Evolutionary conservation across 2,329 filamentous ascomycete species (phyloP).

Genomic region (Coniochaeta pulveracea): DNA sequence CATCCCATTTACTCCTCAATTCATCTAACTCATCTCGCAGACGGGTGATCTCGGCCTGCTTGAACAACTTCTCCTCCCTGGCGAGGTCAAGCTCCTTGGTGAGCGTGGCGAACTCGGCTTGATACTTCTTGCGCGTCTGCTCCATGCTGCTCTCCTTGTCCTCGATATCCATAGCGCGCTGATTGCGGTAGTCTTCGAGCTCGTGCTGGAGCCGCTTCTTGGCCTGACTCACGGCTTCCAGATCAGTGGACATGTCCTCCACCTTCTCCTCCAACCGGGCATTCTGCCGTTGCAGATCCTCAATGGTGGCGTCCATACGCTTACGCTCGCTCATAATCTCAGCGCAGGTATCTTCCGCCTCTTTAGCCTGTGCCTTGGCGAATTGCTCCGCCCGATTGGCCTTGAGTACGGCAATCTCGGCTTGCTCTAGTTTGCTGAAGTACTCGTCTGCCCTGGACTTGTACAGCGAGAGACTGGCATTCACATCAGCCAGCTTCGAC

Average conservation of each 20-base stretch:
- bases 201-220: conserved; percentile 95
- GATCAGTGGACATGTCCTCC: conserved; percentile 83
- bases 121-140: conserved; percentile 95
- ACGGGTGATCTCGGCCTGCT: conserved; percentile 74
- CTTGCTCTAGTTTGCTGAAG: conserved; percentile 93
- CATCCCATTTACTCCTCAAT: conserved; percentile 91
- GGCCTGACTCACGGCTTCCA: conserved; percentile 73
- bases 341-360: conserved; percentile 84
- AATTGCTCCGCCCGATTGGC: conserved; percentile 88
- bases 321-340: conserved; percentile 86
- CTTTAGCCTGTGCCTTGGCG: conserved; percentile 76
- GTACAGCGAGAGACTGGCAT: conserved; percentile 76
- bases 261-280: conserved; percentile 84
- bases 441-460: conserved; percentile 91
- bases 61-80: conserved; percentile 77
- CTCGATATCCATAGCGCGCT: conserved; percentile 90
- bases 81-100: conserved; percentile 90
- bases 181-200: conserved; percentile 91
- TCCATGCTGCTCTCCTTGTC: conserved; percentile 95
- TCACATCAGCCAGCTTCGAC: conserved; percentile 74
- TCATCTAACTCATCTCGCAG: conserved; percentile 95
- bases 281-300: conserved; percentile 81
- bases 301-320: conserved; percentile 75
- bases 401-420: conserved; percentile 90
- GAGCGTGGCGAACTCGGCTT: conserved; percentile 78